Evolutionary conservation across 768 basidiomycete species (phyloP).

Genomic region (Phlebiopsis flavidoalba): DNA sequence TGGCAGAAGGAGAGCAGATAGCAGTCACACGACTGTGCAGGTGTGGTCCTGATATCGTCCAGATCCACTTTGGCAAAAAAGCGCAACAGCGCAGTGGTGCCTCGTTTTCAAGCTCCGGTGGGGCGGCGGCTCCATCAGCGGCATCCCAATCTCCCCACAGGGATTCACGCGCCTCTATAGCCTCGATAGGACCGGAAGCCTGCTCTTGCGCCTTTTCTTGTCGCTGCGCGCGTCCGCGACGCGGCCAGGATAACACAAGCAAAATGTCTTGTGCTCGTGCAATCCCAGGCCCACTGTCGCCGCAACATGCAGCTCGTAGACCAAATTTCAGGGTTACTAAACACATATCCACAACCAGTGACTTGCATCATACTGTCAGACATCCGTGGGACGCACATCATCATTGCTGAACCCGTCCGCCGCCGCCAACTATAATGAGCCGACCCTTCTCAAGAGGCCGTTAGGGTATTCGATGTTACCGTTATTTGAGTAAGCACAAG

Average conservation of each 20-base stretch:
- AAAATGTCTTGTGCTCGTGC: no score
- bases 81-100: neutral
- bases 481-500: neutral
- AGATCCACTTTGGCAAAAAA: neutral
- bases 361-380: no score
- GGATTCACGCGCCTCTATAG: no score
- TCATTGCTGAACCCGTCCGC: neutral
- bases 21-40: constrained; percentile 17
- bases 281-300: no score
- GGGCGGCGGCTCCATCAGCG: neutral
- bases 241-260: no score
- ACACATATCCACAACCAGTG: no score
- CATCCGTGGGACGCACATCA: neutral
- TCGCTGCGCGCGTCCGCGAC: no score
- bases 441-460: neutral
- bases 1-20: neutral
- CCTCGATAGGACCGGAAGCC: no score
- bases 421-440: neutral
- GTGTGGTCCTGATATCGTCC: no score
- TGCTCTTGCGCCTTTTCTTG: no score
- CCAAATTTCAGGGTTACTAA: no score
- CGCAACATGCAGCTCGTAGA: no score
- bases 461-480: neutral
- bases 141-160: neutral
- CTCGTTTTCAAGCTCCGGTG: neutral